phyloP scores from a whole-genome alignment of 768 basidiomycete species.

The Calvatia gigantea region DNA sequence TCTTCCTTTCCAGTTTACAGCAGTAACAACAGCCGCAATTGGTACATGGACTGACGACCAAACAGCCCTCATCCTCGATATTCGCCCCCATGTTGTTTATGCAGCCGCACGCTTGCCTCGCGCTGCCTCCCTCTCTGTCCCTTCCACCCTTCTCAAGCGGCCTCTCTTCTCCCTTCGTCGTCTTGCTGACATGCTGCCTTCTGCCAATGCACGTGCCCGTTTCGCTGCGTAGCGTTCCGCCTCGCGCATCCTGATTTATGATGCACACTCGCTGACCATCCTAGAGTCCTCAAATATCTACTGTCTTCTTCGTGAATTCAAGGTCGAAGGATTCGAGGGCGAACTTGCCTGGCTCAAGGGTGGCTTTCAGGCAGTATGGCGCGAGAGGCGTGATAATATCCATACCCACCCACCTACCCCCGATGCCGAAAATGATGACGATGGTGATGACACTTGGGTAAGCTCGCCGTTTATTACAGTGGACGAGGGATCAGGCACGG shows the following conservation, averaged over 20 bases:
- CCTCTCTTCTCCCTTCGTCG: conserved; percentile 80
- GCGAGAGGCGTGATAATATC: conserved; percentile 47
- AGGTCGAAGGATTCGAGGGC: conserved; percentile 46
- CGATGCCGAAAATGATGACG: conserved; percentile 55
- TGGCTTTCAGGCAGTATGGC: conserved; percentile 73
- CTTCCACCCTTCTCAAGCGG: conserved; percentile 90
- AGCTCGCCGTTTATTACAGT: too few relatives aligned
- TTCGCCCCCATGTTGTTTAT: conserved; percentile 79
- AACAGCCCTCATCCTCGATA: conserved; percentile 73
- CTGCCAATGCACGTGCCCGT: conserved; percentile 46
- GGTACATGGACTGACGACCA: conserved; percentile 29
- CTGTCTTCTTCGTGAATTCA: conserved; percentile 75
- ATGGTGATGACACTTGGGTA: conserved; percentile 38
- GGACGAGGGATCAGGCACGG: too few relatives aligned
- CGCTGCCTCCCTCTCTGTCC: conserved; percentile 85
- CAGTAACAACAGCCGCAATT: conserved; percentile 26
- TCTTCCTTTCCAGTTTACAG: conserved; percentile 18
- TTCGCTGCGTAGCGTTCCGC: conserved; percentile 61
- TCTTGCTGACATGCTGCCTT: conserved; percentile 79
- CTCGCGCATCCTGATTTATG: conserved; percentile 75
- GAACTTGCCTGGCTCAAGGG: conserved; percentile 78
- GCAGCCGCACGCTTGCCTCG: conserved; percentile 58
- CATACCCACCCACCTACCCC: conserved; percentile 45
- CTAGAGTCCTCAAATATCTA: conserved; percentile 64
- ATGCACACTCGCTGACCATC: conserved; percentile 67